Conservation (phyloP, 2,329 filamentous ascomycete genomes). For the Cercospora sojina region DNA sequence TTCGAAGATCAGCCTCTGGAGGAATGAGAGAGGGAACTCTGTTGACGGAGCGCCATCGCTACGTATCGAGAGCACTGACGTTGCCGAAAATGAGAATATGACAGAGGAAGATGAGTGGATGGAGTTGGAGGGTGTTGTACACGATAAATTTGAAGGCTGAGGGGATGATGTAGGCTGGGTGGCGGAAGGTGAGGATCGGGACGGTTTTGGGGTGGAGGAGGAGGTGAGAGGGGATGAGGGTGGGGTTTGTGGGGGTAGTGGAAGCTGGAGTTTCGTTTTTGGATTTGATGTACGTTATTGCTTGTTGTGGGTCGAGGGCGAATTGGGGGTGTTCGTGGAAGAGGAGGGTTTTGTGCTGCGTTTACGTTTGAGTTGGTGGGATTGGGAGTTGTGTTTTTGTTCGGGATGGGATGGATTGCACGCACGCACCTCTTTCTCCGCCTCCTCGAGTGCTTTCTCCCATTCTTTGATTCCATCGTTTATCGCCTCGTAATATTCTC, state of each 20-base stretch:
- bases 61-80: no score
- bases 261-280: neutral
- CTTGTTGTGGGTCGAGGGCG: slow-evolving; percentile 1
- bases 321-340: slow-evolving; percentile 15
- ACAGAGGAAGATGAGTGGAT: neutral
- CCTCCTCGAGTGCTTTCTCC: neutral
- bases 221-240: neutral
- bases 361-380: neutral
- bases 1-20: slow-evolving; percentile 6
- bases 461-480: neutral
- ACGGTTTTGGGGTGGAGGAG: neutral
- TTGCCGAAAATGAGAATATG: neutral
- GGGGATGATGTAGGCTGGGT: neutral
- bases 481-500: neutral
- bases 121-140: neutral
- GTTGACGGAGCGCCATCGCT: neutral
- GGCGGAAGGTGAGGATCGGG: neutral
- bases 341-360: slow-evolving; percentile 8
- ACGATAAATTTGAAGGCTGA: neutral
- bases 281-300: neutral
- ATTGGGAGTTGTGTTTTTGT: neutral
- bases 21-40: neutral
- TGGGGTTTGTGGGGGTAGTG: neutral
- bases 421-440: neutral
- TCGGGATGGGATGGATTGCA: neutral